Base-by-base conservation (phyloP, 805 yeast genomes). In the Yamadazyma nakazawae region DNA sequence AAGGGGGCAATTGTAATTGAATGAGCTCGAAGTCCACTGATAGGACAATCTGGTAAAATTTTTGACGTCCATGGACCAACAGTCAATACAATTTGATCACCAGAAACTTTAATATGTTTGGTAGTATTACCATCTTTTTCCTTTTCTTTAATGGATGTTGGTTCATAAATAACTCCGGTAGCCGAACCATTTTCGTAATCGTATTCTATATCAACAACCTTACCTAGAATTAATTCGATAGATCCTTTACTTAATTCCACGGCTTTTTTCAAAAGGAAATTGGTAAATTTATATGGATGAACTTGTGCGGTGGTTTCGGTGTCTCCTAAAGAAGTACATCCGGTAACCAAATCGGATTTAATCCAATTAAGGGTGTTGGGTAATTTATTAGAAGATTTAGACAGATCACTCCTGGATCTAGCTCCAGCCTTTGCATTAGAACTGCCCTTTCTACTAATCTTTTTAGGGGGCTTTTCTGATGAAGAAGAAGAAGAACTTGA, bases 61-160 rank as follows among this genome's bases (percentile, higher is more conserved):
- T 84, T 85, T 1, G 96, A 85, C 2, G 97, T 90, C 99, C 99
- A 92, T 11, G 99, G 99, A 0, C 99, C 99, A 55, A 88, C 87
- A 0, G 96, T 74, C 57, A 94, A 72, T 10, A 92, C 83, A n/a
- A 89, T 82, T 56, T 87, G 83, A 59, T 87, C 88, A 45, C 88
- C 94, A 12, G 57, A 60, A 12, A 90, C 68, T 30, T 76, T 77
- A 8, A 80, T 60, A 24, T 66, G 41, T 70, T 43, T 12, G 37
- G 28, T 32, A 40, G 17, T 55, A 42, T 45, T 52, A 5, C 54
- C 55, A 24, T 59, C 72, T 28, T 28, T 28, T 28, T 28, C 32
- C 26, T 59, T 43, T 19, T 61, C 56, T 48, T 62, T 59, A 45
- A 59, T 62, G 26, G 72, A 62, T 1, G 76, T 67, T 16, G 76